These are phyloP conservation scores for Corylus heterophylla DNA, from an alignment of 306 rosid genomes.

Conservation along the genomic window DNA sequence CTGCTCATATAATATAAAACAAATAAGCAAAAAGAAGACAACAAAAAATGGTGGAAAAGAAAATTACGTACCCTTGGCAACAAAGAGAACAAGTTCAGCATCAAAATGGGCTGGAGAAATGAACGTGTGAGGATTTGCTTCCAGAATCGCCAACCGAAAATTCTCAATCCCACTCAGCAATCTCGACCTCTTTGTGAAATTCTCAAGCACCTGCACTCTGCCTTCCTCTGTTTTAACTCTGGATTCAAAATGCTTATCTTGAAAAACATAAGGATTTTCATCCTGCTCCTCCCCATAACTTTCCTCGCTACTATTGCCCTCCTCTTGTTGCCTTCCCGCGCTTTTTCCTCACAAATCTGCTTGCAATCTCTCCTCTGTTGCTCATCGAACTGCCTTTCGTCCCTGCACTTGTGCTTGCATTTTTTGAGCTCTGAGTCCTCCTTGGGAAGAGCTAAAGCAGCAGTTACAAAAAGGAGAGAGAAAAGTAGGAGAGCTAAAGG, in stretches of 20 bases:
- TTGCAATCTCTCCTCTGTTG: conserved; percentile 31
- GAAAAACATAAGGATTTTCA: conserved; percentile 46
- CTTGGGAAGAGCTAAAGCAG: conserved; percentile 7
- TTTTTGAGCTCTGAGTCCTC: conserved; percentile 45
- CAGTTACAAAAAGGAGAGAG: conserved; percentile 19
- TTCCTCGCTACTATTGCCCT: conserved; percentile 6
- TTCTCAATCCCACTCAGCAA: conserved; percentile 61
- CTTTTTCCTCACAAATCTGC: conserved; percentile 38
- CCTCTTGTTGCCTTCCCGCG: conserved; percentile 21
- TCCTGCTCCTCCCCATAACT: neutral
- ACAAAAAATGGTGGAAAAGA: neutral
- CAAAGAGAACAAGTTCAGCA: conserved; percentile 51
- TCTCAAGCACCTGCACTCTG: conserved; percentile 39
- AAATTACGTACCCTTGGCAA: conserved; percentile 38
- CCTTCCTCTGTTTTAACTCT: conserved; percentile 48
- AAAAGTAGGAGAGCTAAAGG: conserved; percentile 18
- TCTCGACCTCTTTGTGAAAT: conserved; percentile 45
- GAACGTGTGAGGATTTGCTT: conserved; percentile 49
- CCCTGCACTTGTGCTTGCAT: conserved; percentile 59
- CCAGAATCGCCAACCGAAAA: conserved; percentile 45
- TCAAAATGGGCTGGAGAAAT: conserved; percentile 55
- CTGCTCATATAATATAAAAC: conserved; percentile 26
- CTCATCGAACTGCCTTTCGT: conserved; percentile 30
- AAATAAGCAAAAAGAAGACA: neutral
- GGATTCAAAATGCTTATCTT: conserved; percentile 40